Conservation (phyloP, 352 stramenopile species). For the Phytophthora pinifolia region DNA sequence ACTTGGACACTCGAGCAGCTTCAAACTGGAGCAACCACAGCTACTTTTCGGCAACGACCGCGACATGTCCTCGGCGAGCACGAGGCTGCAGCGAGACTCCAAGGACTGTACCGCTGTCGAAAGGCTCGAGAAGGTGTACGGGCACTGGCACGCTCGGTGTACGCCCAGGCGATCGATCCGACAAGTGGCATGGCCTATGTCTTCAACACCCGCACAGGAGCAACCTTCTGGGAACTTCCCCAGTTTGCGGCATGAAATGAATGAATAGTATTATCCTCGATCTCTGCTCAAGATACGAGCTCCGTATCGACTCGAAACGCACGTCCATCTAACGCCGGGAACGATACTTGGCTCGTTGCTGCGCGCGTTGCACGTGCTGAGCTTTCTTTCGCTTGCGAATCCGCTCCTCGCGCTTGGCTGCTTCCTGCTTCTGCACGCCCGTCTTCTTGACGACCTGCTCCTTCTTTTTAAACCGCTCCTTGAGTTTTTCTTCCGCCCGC, state of each 20-base stretch:
- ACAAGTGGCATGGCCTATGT: conserved; percentile 45
- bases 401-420: conserved; percentile 74
- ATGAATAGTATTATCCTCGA: conserved; percentile 39
- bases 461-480: conserved; percentile 87
- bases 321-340: conserved; percentile 26
- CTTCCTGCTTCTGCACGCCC: conserved; percentile 67
- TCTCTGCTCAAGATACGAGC: conserved; percentile 8
- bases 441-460: conserved; percentile 75
- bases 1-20: conserved; percentile 38
- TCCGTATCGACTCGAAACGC: conserved; percentile 3
- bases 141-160: conserved; percentile 40
- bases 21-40: conserved; percentile 14
- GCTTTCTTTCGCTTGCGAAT: conserved; percentile 84
- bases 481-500: conserved; percentile 60
- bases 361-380: conserved; percentile 63
- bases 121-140: conserved; percentile 45
- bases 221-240: conserved; percentile 54
- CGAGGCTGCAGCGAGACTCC: conserved; percentile 46
- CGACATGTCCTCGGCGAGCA: conserved; percentile 20
- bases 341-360: conserved; percentile 52
- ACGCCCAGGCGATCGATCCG: conserved; percentile 47
- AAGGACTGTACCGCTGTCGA: conserved; percentile 55
- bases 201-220: conserved; percentile 59
- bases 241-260: conserved; percentile 35
- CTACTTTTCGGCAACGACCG: conserved; percentile 11